Conservation (phyloP, 768 basidiomycete species). For the Xanthoconium purpureum region DNA sequence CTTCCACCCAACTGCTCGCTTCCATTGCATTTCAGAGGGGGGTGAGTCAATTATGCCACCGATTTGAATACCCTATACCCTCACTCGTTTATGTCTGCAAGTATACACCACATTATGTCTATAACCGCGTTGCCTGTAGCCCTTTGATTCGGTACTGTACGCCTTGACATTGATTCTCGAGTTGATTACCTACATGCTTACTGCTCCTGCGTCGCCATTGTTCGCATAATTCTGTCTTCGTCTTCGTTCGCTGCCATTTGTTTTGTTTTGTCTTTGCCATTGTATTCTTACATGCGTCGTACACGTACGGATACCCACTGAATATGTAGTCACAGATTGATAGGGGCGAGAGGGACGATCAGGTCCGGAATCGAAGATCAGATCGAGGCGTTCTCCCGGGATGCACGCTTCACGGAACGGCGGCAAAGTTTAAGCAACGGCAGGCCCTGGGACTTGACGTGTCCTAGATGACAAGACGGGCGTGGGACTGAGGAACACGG, state of each 20-base stretch:
- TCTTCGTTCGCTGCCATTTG: conserved; percentile 8
- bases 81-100: conserved; percentile 27
- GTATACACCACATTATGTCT: conserved; percentile 30
- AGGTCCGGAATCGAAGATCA: conserved; percentile 32
- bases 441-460: conserved; percentile 18
- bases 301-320: conserved; percentile 18
- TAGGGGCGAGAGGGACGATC: conserved; percentile 26
- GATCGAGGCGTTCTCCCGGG: conserved; percentile 20
- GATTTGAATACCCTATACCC: conserved; percentile 23
- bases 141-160: conserved; percentile 28
- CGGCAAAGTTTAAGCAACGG: conserved; percentile 5
- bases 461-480: neutral
- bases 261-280: neutral
- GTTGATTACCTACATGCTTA: conserved; percentile 7
- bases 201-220: conserved; percentile 3
- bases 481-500: neutral
- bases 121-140: conserved; percentile 29
- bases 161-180: conserved; percentile 3
- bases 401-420: conserved; percentile 22
- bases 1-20: conserved; percentile 38
- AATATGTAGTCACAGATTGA: conserved; percentile 14
- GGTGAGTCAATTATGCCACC: conserved; percentile 13
- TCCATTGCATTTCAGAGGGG: conserved; percentile 32
- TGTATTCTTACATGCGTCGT: conserved; percentile 18
- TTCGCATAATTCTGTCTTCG: conserved; percentile 12